Evolutionary conservation across 352 stramenopile genomes (phyloP), one percentile per base, ranked within the genome.

Genomic region (Phytopythium mirpurense): DNA sequence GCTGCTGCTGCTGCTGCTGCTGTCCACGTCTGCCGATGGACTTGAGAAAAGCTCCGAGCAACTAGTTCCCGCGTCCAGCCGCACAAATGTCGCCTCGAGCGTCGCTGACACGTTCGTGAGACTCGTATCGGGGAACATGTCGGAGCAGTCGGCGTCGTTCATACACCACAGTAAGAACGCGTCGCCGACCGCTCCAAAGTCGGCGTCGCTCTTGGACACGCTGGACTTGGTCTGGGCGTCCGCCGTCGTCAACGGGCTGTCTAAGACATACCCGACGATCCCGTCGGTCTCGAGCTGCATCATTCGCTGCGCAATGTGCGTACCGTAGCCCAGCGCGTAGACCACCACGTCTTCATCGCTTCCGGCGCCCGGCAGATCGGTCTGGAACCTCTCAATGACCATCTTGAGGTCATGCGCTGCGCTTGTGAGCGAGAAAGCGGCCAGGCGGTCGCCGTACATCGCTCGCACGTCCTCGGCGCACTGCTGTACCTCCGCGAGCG

Each of bases 251-350:
- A 74, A 45, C 9, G 58, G 61, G 45, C 78, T 81, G 45, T 92
- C 81, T 2, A 92, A 37, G 14, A 85, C 67, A 43, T 84, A 89
- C 3, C 82, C 78, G 8, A 67, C 51, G 48, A 90, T 63, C 38
- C 83, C 60, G 2, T 67, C 60, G 18, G 77, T 57, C 12, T 50
- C 57, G 3, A 82, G 74, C 51, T 86, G 74, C 63, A 88, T 70
- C n/a, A 84, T 51, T 4, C 81, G 62, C 60, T 90, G 74, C 10
- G 81, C 70, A 18, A 88, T 54, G 29, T 76, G 69, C 26, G 82
- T 83, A n/a, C 79, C 82, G 41, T 86, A 85, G 15, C 80, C 80
- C 8, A 90, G 54, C 0, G 78, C 78, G 62, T 93, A 93, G 1
- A 90, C 57, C 34, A 78, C 69, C 21, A 66, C 41, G 18, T 78